Evolutionary conservation across 2,329 filamentous ascomycete genomes (phyloP).

Genomic region (Fusarium miscanthi): DNA sequence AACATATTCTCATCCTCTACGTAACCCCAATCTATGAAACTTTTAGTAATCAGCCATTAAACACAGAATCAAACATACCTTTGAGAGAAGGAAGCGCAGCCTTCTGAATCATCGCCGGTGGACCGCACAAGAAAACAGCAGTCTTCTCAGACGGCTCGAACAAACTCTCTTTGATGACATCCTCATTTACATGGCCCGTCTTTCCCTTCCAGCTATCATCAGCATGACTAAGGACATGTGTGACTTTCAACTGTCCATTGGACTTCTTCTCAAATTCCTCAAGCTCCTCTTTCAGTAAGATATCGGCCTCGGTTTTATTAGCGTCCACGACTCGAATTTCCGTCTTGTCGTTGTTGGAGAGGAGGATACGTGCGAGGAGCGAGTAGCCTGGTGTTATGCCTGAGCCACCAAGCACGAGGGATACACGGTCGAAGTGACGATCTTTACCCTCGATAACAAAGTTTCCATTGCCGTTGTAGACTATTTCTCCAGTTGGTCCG

Average conservation of each 20-base stretch:
- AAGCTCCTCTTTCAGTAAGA: constrained; percentile 52
- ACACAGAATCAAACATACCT: neutral
- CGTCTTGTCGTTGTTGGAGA: no score
- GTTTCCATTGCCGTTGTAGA: no score
- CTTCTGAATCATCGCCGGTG: neutral
- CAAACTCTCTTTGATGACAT: neutral
- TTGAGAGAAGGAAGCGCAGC: neutral
- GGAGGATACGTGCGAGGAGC: no score
- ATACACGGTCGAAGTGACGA: no score
- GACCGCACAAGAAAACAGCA: neutral
- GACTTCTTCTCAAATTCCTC: constrained; percentile 53
- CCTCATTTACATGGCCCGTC: neutral
- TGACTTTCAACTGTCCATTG: constrained; percentile 31
- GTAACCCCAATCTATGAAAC: neutral
- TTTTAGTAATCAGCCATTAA: neutral
- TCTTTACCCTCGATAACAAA: no score
- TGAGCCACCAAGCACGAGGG: no score
- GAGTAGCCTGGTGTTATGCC: no score
- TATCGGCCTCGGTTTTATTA: no score
- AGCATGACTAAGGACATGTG: neutral
- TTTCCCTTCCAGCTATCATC: no score
- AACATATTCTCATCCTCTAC: constrained; percentile 1
- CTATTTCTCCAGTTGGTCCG: no score
- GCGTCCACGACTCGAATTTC: no score
- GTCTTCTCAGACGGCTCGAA: neutral